These are phyloP conservation scores for Suillus lakei DNA, from an alignment of 768 basidiomycete species.

Conservation along the genomic window DNA sequence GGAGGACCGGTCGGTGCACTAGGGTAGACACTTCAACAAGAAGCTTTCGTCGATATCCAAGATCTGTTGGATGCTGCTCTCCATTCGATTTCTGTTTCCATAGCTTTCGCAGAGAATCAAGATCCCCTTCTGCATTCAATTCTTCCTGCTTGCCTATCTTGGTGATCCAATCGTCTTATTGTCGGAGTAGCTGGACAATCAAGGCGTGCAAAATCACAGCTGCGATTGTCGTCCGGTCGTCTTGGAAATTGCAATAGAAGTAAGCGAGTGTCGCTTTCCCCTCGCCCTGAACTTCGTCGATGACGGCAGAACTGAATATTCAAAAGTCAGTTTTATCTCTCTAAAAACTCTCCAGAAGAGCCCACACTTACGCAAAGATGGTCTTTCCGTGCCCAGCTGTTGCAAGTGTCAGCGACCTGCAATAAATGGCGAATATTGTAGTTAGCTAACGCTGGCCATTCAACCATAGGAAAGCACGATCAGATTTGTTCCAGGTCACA, in stretches of 20 bases:
- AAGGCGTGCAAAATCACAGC: constrained; percentile 22
- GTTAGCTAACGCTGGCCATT: neutral
- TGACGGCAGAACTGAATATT: constrained; percentile 2
- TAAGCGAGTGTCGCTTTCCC: neutral
- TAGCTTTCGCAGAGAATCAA: neutral
- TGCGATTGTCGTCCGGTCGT: constrained; percentile 10
- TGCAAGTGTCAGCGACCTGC: neutral
- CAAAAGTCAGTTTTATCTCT: neutral
- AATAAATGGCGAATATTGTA: neutral
- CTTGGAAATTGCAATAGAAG: constrained; percentile 29
- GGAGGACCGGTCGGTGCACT: neutral
- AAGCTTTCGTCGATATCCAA: neutral
- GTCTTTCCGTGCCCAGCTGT: neutral
- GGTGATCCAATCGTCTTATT: neutral
- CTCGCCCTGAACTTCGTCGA: neutral
- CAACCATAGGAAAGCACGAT: neutral
- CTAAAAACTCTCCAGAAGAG: neutral
- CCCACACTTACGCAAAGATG: neutral
- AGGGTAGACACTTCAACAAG: neutral
- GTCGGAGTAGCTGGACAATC: constrained; percentile 18
- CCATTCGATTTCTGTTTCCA: neutral
- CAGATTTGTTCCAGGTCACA: neutral
- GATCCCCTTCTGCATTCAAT: neutral
- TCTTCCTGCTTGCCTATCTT: neutral
- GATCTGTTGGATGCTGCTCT: neutral